Evolutionary conservation across 116 monocot species (phyloP).

Genomic region (Thalassia testudinum): DNA sequence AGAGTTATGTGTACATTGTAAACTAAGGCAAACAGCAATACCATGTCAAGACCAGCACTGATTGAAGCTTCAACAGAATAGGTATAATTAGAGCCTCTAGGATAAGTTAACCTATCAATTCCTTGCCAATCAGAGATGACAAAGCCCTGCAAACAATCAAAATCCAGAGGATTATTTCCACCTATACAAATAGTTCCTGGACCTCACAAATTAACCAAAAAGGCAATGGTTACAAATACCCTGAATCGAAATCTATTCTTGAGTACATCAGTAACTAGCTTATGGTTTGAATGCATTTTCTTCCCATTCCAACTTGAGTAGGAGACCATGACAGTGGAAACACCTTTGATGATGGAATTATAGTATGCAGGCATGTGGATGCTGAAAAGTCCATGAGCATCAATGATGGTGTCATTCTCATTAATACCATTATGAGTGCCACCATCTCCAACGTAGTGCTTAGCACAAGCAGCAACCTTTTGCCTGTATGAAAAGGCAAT

Average conservation of each 20-base stretch:
- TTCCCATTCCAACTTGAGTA: slow-evolving; percentile 66
- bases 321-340: slow-evolving; percentile 47
- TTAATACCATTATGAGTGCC: slow-evolving; percentile 16
- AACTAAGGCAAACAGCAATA: too few relatives aligned
- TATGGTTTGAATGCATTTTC: slow-evolving; percentile 49
- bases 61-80: slow-evolving; percentile 27
- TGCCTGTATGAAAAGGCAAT: slow-evolving; percentile 23
- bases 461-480: slow-evolving; percentile 49
- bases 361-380: slow-evolving; percentile 20
- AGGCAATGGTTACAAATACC: slow-evolving; percentile 8
- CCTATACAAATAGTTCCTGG: background rate
- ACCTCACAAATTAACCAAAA: background rate
- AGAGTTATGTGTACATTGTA: too few relatives aligned
- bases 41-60: slow-evolving; percentile 56
- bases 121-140: slow-evolving; percentile 52
- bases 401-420: slow-evolving; percentile 19
- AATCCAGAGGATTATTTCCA: background rate
- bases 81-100: slow-evolving; percentile 24
- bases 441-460: slow-evolving; percentile 20
- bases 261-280: slow-evolving; percentile 35
- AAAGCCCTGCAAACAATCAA: slow-evolving; percentile 21
- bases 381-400: slow-evolving; percentile 4
- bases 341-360: slow-evolving; percentile 14
- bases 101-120: slow-evolving; percentile 31
- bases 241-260: slow-evolving; percentile 38